These are phyloP conservation scores for Tetradesmus obliquus DNA, from an alignment of 139 green algal genomes.

Conservation along the genomic window DNA sequence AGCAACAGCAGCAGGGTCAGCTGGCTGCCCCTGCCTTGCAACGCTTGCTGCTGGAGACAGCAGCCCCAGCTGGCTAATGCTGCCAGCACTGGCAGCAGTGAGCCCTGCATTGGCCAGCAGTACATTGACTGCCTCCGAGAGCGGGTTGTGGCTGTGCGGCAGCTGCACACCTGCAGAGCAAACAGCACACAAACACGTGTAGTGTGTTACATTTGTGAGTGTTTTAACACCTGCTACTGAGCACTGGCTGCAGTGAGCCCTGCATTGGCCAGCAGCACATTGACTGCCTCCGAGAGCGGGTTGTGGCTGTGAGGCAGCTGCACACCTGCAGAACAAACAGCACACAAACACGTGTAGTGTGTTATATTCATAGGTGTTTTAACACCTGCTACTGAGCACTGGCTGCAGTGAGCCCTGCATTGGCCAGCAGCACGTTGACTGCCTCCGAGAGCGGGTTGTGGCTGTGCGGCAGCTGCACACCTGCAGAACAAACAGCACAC, in stretches of 20 bases:
- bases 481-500: not conserved
- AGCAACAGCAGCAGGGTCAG: not conserved
- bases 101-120: slow-evolving; percentile 29
- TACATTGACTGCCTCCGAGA: slow-evolving; percentile 22
- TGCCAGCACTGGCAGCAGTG: not conserved
- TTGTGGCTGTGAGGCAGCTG: slow-evolving; percentile 43
- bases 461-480: slow-evolving; percentile 40
- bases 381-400: not conserved
- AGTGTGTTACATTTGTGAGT: no score
- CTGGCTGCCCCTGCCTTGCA: no score
- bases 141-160: slow-evolving; percentile 33
- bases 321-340: not conserved
- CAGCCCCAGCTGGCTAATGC: not conserved
- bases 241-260: not conserved
- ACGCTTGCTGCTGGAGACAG: not conserved
- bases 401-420: not conserved
- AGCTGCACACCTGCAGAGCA: slow-evolving; percentile 24
- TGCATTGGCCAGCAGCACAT: slow-evolving; percentile 5
- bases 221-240: not conserved
- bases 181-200: no score
- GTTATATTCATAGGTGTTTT: no score
- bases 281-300: slow-evolving; percentile 34
- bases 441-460: slow-evolving; percentile 36
- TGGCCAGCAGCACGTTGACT: slow-evolving; percentile 7
- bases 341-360: no score